Base-by-base conservation (phyloP, 331 rosid genomes). In the Quercus phellos region DNA sequence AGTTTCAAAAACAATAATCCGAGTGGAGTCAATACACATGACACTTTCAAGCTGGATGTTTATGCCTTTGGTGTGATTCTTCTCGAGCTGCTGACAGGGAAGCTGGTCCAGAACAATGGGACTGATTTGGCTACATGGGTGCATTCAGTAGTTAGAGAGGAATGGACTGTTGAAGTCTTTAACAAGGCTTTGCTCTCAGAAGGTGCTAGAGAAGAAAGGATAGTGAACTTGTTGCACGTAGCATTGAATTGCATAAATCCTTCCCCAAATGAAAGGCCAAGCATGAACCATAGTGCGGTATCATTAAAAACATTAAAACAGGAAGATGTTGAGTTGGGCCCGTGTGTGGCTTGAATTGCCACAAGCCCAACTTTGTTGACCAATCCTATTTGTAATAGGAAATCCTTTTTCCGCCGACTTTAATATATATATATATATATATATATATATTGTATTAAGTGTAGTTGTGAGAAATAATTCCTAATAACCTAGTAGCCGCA, bases 21-120 rank as follows among this genome's bases (percentile, higher is more conserved):
- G 35, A 75, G 51, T 26, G 56, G 70, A 34, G 74, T 64, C 75
- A 78, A 51, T 53, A 74, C 84, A 38, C 38, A 77, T 4, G 75
- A 79, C 80, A 59, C 79, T 19, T 88, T 88, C 74, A 83, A 83
- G 85, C 86, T 51, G 30, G 94, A 92, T 82, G 67, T 87, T 10
- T 85, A 82, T 55, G 90, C 85, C 21, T 88, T 82, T n/a, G 97
- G 97, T 21, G 89, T 92, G 85, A 82, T 92, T 42, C 90, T 92
- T 75, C 89, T 92, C 0, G 93, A 90, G 82, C 85, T 92, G 21
- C 78, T 92, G 19, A 87, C 97, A 1, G 94, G 94, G 68, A 88
- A 88, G 84, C 75, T 90, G 50, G 88, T 90, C 58, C 87, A 87
- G 78, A 83, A 84, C 32, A 90, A 83, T 43, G 93, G 97, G 30